phyloP scores from a whole-genome alignment of 164 flowering plant species.

The Vitis labrusca region DNA sequence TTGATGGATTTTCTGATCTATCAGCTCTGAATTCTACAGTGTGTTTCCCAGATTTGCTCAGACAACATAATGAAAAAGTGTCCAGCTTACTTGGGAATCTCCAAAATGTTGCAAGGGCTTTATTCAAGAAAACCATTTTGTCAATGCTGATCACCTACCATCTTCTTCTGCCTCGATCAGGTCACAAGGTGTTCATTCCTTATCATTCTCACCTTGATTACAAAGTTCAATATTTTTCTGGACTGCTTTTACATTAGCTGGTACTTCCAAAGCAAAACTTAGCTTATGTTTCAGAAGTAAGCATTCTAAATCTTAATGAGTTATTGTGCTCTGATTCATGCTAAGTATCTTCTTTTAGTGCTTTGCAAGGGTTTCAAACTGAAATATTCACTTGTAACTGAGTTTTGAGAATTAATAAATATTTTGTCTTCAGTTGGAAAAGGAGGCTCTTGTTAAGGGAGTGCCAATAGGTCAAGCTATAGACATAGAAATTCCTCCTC shows the following conservation, averaged over 20 bases:
- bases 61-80: too few relatives aligned
- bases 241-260: neutral
- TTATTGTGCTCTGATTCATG: neutral
- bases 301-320: neutral
- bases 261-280: neutral
- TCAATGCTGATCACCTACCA: too few relatives aligned
- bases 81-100: too few relatives aligned
- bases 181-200: too few relatives aligned
- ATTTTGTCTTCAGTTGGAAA: constrained; percentile 71
- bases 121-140: too few relatives aligned
- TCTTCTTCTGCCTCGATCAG: too few relatives aligned
- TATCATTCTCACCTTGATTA: too few relatives aligned
- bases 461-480: constrained; percentile 67
- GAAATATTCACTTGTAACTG: neutral
- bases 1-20: too few relatives aligned
- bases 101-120: too few relatives aligned
- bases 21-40: too few relatives aligned
- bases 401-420: constrained; percentile 7
- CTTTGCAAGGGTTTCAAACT: constrained; percentile 2
- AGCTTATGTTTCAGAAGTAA: neutral
- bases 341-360: neutral
- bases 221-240: neutral
- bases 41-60: too few relatives aligned
- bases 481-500: constrained; percentile 95
- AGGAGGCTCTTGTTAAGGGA: constrained; percentile 81